Conservation (phyloP, 2,329 filamentous ascomycete species). For the Metarhizium sp. region DNA sequence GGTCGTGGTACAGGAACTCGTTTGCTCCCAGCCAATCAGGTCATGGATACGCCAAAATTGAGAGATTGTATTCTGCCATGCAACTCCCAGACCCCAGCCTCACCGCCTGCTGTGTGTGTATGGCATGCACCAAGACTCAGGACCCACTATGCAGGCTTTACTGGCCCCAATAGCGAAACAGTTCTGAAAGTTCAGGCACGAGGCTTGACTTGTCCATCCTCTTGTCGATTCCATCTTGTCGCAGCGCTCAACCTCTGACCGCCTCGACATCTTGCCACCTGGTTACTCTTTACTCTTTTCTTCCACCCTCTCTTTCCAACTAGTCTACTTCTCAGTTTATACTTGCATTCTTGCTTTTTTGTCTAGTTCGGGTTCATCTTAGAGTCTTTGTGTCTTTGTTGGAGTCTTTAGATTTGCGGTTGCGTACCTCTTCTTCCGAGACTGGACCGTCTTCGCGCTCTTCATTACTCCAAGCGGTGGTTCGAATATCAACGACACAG, state of each 20-base stretch:
- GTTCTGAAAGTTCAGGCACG: too few species aligned
- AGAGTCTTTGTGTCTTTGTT: background rate
- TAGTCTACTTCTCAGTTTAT: background rate
- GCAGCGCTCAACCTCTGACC: background rate
- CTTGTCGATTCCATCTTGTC: background rate
- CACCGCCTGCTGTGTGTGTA: background rate
- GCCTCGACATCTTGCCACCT: background rate
- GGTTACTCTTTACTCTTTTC: background rate
- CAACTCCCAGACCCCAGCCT: background rate
- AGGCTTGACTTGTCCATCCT: background rate
- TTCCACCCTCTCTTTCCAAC: background rate
- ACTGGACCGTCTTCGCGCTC: background rate
- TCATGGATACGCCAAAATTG: background rate
- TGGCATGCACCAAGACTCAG: background rate
- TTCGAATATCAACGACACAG: background rate
- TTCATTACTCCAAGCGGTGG: background rate
- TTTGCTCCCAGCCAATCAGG: constrained; percentile 3
- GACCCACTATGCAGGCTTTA: too few species aligned
- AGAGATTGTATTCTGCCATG: background rate
- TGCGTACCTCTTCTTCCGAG: background rate
- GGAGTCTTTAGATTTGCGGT: background rate
- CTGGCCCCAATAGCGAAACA: background rate
- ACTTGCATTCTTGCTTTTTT: background rate
- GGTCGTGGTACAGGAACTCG: background rate
- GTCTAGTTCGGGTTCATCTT: background rate